Conservation (phyloP, 805 yeast genomes). For the Sugiyamaella smithiae region DNA sequence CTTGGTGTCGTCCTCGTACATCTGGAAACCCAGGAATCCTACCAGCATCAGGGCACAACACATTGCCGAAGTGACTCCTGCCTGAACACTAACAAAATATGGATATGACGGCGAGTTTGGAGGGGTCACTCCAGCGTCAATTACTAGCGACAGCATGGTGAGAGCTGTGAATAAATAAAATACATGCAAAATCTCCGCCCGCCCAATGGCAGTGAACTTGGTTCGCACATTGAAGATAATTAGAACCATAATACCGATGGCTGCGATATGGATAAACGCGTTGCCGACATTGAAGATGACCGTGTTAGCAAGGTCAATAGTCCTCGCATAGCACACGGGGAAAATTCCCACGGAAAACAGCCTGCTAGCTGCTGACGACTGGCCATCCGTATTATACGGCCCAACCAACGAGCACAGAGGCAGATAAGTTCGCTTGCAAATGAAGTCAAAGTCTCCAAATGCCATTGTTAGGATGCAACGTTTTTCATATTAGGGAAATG, state of each 20-base stretch:
- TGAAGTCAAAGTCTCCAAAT: constrained; percentile 60
- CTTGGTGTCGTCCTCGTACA: constrained; percentile 92
- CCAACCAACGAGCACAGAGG: constrained; percentile 79
- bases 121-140: constrained; percentile 91
- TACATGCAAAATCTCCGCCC: constrained; percentile 78
- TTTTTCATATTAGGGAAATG: neutral
- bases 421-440: constrained; percentile 67
- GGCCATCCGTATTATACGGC: constrained; percentile 38
- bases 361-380: constrained; percentile 17
- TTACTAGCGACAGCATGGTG: constrained; percentile 65
- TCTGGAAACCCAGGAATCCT: constrained; percentile 79
- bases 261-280: constrained; percentile 79
- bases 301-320: constrained; percentile 87
- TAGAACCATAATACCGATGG: constrained; percentile 60
- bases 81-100: constrained; percentile 78
- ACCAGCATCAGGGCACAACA: constrained; percentile 67
- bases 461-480: constrained; percentile 41
- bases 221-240: constrained; percentile 74
- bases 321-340: constrained; percentile 78
- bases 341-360: constrained; percentile 54
- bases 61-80: constrained; percentile 68
- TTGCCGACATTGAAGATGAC: constrained; percentile 85
- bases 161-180: constrained; percentile 59
- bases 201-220: constrained; percentile 92
- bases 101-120: constrained; percentile 74